Base-by-base conservation (phyloP, 495 filamentous ascomycete species). In the Immersiella caudata region DNA sequence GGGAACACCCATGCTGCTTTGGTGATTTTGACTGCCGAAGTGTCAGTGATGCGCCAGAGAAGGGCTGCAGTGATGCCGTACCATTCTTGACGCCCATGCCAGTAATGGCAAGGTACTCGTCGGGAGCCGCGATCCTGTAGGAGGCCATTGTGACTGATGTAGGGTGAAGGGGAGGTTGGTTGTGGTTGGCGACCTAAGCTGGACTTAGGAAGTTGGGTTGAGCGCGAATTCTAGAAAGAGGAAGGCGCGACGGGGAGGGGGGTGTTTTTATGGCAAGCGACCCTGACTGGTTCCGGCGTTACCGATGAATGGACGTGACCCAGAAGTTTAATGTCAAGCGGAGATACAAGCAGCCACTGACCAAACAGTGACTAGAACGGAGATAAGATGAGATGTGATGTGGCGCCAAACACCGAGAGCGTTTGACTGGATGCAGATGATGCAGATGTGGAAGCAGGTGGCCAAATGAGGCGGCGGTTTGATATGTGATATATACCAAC, bases 41-140 rank as follows among this genome's bases (percentile, higher is more conserved):
- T 29, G 52, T 71, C 20, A 70, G 65, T 0, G 18, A 27, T 33
- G 0, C 0, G 14, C 2, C 24, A 6, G 3, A n/a, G 20, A 26
- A n/a, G 14, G 3, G 20, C n/a, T 2, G n/a, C 16, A 1, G 21
- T 2, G 52, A 3, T n/a, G 14, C 67, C 60, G 12, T 20, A 75
- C 73, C 67, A 35, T 84, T 87, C 11, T 85, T 80, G 66, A 95
- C 84, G 64, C 88, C 85, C 73, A 87, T 88, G 78, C 92, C 91
- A 60, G 92, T 94, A 70, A 94, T 86, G 83, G 90, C 90, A 76
- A 94, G 89, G 81, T 93, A 93, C 71, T 84, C 79, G 75, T 86
- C 76, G 67, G 83, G 82, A 59, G 79, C 77, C 24, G 80, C 80
- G 51, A 82, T 74, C 67, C 77, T 82, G 78, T 79, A 83, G 51